These are phyloP conservation scores for Tillandsia fasciculata DNA, from an alignment of 176 grass and related monocot species.

Conservation along the genomic window DNA sequence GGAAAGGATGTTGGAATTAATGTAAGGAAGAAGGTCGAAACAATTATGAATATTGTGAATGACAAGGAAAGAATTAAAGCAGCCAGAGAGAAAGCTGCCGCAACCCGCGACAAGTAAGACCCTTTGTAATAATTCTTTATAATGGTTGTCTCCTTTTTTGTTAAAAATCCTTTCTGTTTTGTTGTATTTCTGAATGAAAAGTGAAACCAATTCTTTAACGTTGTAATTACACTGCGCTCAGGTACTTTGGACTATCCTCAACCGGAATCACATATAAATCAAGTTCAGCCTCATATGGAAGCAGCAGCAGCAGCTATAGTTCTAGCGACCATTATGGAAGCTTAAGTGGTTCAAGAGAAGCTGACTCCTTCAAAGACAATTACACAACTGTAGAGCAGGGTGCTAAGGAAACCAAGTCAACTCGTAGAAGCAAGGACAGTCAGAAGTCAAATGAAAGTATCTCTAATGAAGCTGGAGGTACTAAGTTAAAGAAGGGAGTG, in stretches of 20 bases:
- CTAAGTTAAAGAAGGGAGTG: constrained; percentile 43
- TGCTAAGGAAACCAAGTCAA: constrained; percentile 40
- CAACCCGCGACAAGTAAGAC: constrained; percentile 85
- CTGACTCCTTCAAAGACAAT: constrained; percentile 50
- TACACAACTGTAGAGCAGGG: constrained; percentile 51
- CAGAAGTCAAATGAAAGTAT: constrained; percentile 11
- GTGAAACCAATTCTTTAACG: background rate
- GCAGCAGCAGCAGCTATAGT: constrained; percentile 36
- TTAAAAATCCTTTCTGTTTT: constrained; percentile 5
- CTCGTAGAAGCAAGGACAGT: background rate
- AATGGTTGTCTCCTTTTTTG: constrained; percentile 1
- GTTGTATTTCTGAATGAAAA: background rate
- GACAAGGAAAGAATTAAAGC: constrained; percentile 90
- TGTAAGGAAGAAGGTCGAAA: constrained; percentile 96
- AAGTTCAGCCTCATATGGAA: constrained; percentile 54
- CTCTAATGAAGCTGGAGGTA: constrained; percentile 30
- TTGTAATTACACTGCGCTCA: constrained; percentile 41
- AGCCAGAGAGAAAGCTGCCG: constrained; percentile 75
- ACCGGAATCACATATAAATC: constrained; percentile 81
- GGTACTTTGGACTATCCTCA: constrained; percentile 88
- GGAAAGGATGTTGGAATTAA: constrained; percentile 96
- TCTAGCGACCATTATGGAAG: constrained; percentile 68
- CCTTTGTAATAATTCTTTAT: constrained; percentile 3
- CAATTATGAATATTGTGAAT: constrained; percentile 68
- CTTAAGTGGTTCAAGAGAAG: constrained; percentile 59